phyloP scores from a whole-genome alignment of 805 yeast species.

The Barnettozyma siamensis region DNA sequence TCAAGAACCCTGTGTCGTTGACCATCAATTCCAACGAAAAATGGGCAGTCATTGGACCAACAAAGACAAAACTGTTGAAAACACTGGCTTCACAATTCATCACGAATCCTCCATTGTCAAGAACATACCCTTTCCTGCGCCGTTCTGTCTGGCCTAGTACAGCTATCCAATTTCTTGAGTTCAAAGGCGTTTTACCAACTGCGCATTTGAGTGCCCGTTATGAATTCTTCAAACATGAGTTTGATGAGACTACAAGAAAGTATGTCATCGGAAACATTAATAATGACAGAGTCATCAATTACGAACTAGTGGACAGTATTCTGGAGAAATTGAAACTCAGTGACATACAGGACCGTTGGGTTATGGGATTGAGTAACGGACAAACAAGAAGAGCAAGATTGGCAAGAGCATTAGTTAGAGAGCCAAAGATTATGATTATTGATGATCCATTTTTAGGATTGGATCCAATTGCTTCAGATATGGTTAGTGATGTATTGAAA shows the following conservation, averaged over 20 bases:
- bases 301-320: conserved; percentile 34
- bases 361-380: conserved; percentile 86
- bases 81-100: conserved; percentile 51
- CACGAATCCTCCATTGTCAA: conserved; percentile 45
- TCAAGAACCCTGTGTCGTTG: conserved; percentile 37
- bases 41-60: conserved; percentile 54
- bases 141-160: conserved; percentile 40
- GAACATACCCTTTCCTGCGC: conserved; percentile 50
- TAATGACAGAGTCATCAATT: conserved; percentile 27
- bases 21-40: conserved; percentile 33
- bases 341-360: conserved; percentile 65
- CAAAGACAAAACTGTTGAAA: conserved; percentile 49
- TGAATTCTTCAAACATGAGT: conserved; percentile 79
- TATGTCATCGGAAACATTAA: conserved; percentile 49
- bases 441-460: conserved; percentile 94
- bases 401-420: conserved; percentile 62
- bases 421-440: conserved; percentile 62
- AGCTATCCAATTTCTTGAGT: conserved; percentile 38
- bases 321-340: conserved; percentile 47
- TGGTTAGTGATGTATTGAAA: conserved; percentile 51
- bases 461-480: conserved; percentile 64
- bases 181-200: conserved; percentile 42
- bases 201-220: conserved; percentile 87
- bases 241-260: conserved; percentile 63
- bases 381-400: conserved; percentile 87